A percentile compares a stretch with the other conserved stretches of the same genome.
phyloP scores from a whole-genome alignment of 2,329 filamentous ascomycete species.

The Zalaria obscura region DNA sequence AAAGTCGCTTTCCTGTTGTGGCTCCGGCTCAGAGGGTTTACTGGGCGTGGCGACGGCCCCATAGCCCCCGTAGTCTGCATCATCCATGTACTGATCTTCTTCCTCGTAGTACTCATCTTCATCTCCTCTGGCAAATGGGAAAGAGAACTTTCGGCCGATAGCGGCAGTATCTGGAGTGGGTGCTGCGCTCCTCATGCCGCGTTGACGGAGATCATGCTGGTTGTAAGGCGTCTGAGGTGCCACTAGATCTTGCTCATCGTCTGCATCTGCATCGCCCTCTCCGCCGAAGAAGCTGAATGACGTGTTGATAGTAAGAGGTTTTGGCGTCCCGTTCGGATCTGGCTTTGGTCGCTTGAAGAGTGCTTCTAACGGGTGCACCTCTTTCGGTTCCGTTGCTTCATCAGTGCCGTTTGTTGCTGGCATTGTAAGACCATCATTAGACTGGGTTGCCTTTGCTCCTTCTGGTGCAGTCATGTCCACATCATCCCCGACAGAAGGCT shows the following conservation, averaged over 20 bases:
- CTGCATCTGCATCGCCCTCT: constrained; percentile 21
- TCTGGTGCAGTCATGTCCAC: background rate
- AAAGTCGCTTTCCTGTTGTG: constrained; percentile 40
- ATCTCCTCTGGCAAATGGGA: constrained; percentile 33
- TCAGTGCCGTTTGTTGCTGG: constrained; percentile 1
- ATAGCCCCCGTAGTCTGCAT: constrained; percentile 12
- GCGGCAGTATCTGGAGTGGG: constrained; percentile 90
- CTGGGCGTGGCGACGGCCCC: background rate
- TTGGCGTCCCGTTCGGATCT: constrained; percentile 21
- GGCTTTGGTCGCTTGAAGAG: constrained; percentile 61
- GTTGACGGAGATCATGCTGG: constrained; percentile 60
- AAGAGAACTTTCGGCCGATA: constrained; percentile 47
- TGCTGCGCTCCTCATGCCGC: constrained; percentile 70
- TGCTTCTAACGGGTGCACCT: constrained; percentile 75
- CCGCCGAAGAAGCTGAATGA: constrained; percentile 66
- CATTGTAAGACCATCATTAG: background rate
- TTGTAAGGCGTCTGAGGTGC: constrained; percentile 71
- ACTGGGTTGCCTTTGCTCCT: background rate
- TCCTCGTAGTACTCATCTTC: constrained; percentile 33
- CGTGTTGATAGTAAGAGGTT: constrained; percentile 30
- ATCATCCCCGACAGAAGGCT: background rate
- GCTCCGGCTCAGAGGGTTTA: background rate
- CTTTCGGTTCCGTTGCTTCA: constrained; percentile 10
- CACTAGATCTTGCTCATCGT: constrained; percentile 18
- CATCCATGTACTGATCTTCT: constrained; percentile 12